Conservation (phyloP, 1,139 yeast genomes). For the Lodderomyces orthopsilosis region DNA sequence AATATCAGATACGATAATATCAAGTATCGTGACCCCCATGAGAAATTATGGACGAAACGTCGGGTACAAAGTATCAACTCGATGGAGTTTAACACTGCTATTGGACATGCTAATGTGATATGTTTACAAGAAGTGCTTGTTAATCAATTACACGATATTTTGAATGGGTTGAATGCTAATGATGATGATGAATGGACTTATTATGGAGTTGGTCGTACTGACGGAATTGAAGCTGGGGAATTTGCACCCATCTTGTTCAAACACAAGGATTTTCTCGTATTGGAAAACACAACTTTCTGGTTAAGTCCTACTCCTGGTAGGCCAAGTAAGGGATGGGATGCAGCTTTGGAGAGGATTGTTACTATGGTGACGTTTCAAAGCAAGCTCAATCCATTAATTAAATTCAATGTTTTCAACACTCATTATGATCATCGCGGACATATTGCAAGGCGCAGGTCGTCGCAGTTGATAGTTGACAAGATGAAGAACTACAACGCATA, state of each 20-base stretch:
- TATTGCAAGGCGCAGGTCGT: constrained; percentile 45
- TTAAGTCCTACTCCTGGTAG: constrained; percentile 37
- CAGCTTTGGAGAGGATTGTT: constrained; percentile 41
- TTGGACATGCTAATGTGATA: constrained; percentile 32
- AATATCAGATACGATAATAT: constrained; percentile 50
- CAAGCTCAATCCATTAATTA: constrained; percentile 20
- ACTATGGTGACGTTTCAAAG: constrained; percentile 37
- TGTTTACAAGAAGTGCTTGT: constrained; percentile 56
- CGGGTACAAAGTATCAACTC: constrained; percentile 39
- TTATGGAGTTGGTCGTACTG: constrained; percentile 50
- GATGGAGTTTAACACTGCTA: constrained; percentile 34
- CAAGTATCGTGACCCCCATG: constrained; percentile 27
- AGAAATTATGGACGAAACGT: constrained; percentile 40
- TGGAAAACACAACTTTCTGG: constrained; percentile 42
- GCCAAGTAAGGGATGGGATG: constrained; percentile 44
- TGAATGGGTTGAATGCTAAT: constrained; percentile 27
- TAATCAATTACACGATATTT: constrained; percentile 49
- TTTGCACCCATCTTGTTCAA: constrained; percentile 42
- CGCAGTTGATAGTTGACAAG: constrained; percentile 43
- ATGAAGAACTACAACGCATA: constrained; percentile 37
- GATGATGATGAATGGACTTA: constrained; percentile 30
- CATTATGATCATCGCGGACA: constrained; percentile 58
- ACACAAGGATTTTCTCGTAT: constrained; percentile 27
- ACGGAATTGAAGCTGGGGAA: constrained; percentile 44
- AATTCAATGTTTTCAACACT: constrained; percentile 50